A percentile compares a stretch with the other conserved stretches of the same genome.
Evolutionary conservation across 2,329 filamentous ascomycete genomes (phyloP).

Genomic region (Claviceps paspali): DNA sequence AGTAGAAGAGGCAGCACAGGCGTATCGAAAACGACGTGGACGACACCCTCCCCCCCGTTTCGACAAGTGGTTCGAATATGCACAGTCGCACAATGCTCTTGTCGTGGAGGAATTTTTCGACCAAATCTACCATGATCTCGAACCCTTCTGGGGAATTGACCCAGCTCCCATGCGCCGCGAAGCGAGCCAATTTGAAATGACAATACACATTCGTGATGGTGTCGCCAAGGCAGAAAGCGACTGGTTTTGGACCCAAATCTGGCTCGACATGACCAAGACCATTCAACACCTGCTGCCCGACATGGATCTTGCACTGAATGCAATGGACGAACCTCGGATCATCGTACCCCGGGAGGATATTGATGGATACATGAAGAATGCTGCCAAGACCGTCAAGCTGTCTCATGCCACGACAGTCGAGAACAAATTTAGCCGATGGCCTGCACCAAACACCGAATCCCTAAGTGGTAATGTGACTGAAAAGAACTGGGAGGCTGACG

Average conservation of each 20-base stretch:
- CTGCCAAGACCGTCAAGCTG: slow-evolving; percentile 31
- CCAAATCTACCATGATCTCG: slow-evolving; percentile 45
- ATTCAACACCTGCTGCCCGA: slow-evolving; percentile 45
- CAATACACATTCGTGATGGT: slow-evolving; percentile 40
- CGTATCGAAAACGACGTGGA: slow-evolving; percentile 41
- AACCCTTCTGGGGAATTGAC: slow-evolving; percentile 40
- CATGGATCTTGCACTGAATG: slow-evolving; percentile 52
- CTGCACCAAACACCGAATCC: slow-evolving; percentile 21
- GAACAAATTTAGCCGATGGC: slow-evolving; percentile 27
- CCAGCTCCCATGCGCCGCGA: slow-evolving; percentile 34
- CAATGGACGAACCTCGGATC: slow-evolving; percentile 51
- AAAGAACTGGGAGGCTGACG: slow-evolving; percentile 36
- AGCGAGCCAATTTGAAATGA: slow-evolving; percentile 41
- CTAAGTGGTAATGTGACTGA: slow-evolving; percentile 18
- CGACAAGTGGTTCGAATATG: slow-evolving; percentile 43
- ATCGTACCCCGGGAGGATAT: slow-evolving; percentile 50
- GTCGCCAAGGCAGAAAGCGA: slow-evolving; percentile 35
- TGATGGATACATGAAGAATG: slow-evolving; percentile 34
- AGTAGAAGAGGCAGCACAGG: slow-evolving; percentile 37
- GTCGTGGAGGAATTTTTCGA: slow-evolving; percentile 51
- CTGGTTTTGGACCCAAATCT: slow-evolving; percentile 44
- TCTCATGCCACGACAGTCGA: slow-evolving; percentile 28
- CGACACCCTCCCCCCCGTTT: slow-evolving; percentile 50
- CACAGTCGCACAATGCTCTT: slow-evolving; percentile 33
- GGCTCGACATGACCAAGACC: slow-evolving; percentile 36